Conservation (phyloP, 805 yeast genomes). For the Candida ponderosae region DNA sequence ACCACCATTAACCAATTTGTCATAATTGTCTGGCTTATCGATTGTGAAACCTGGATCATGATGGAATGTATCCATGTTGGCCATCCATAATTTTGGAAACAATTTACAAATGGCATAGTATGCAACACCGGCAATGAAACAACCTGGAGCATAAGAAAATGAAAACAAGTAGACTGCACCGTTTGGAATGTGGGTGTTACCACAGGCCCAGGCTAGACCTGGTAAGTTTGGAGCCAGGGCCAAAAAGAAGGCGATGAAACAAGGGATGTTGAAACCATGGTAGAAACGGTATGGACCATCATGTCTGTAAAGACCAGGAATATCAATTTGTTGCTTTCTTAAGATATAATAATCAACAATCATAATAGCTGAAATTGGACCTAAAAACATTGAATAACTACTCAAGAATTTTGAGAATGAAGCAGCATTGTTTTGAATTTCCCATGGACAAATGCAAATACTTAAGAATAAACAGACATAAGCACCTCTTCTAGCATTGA, state of each 20-base stretch:
- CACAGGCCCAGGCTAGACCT: constrained; percentile 42
- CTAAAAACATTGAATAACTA: constrained; percentile 72
- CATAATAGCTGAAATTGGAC: constrained; percentile 70
- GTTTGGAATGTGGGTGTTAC: constrained; percentile 52
- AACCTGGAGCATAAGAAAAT: constrained; percentile 48
- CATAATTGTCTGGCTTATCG: constrained; percentile 7
- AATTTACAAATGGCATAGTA: constrained; percentile 39
- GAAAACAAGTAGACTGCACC: constrained; percentile 66
- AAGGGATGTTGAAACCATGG: constrained; percentile 75
- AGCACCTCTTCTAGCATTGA: constrained; percentile 55
- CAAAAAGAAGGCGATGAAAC: constrained; percentile 51
- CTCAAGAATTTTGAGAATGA: constrained; percentile 68
- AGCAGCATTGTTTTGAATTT: constrained; percentile 52
- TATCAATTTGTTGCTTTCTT: constrained; percentile 56
- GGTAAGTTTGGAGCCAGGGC: constrained; percentile 32
- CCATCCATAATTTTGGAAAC: constrained; percentile 29
- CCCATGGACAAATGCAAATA: constrained; percentile 73
- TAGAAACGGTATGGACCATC: constrained; percentile 43
- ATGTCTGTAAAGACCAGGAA: constrained; percentile 53
- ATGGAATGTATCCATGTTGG: constrained; percentile 8
- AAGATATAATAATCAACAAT: constrained; percentile 51
- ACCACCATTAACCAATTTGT: constrained; percentile 8
- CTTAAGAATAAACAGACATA: constrained; percentile 63
- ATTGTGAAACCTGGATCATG: constrained; percentile 14
- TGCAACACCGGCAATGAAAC: constrained; percentile 38